Evolutionary conservation across 1,139 yeast genomes (phyloP), one percentile per base, ranked within the genome.

Genomic region (Geotrichum europaeum): DNA sequence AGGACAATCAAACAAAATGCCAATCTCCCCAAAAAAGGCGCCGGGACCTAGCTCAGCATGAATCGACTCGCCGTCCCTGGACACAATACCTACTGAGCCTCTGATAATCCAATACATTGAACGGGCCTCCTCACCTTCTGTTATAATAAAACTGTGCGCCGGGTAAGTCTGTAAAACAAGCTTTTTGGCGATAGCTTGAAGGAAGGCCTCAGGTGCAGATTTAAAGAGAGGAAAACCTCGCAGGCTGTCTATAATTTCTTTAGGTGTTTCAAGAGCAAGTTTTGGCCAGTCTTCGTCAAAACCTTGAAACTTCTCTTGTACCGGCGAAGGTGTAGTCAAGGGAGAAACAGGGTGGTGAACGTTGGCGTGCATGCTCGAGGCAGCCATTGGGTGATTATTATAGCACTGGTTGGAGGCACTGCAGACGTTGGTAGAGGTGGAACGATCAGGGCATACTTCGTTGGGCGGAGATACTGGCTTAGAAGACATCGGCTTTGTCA

Each of bases 21-120:
- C 94, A 59, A 87, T 86, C 69, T 87, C 95, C 24, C 91, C 95
- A 71, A 87, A 87, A 67, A 85, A 86, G 49, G 84, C 79, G 1
- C 94, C 94, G 1, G 87, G 80, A 3, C 81, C 79, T 20, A 87
- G 74, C 68, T 85, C 89, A 2, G 92, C 91, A 69, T 84, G 86
- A 4, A 84, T 78, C 2, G 88, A 80, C 71, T 87, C 92, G 32
- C 90, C 92, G 70, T 87, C 94, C 3, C 88, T 81, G 10, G 89
- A 84, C 0, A 89, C 83, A 15, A 87, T 89, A 34, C 84, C 83
- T 1, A 87, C 94, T 0, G 84, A 79, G 3, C 95, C 95, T 67
- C 86, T 82, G 18, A 87, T 73, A 49, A 87, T 84, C 91, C 92
- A 86, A 69, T 86, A 87, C 89, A 87, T 86, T 32, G 92, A 82